phyloP scores from a whole-genome alignment of 2,329 filamentous ascomycete species.

The Fusarium sp. region DNA sequence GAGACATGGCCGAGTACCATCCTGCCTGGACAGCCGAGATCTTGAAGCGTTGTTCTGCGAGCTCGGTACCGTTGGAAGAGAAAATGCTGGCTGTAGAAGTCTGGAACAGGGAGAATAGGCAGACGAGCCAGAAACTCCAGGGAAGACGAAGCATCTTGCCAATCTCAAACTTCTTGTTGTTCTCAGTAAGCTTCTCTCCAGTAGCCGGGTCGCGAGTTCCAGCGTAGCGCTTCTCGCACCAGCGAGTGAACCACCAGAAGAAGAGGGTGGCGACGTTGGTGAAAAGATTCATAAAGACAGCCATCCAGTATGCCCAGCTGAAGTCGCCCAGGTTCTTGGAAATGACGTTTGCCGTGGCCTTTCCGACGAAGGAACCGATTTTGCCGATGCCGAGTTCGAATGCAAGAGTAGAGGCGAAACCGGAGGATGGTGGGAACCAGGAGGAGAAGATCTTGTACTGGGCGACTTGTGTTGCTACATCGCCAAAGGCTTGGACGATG shows the following conservation, averaged over 20 bases:
- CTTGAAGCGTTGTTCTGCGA: conserved; percentile 70
- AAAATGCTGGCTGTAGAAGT: conserved; percentile 68
- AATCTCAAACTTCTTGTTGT: conserved; percentile 67
- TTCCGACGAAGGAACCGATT: conserved; percentile 71
- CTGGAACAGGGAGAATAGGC: conserved; percentile 68
- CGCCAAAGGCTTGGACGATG: conserved; percentile 68
- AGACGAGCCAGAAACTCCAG: conserved; percentile 69
- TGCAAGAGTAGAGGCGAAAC: conserved; percentile 71
- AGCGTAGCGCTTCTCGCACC: conserved; percentile 60
- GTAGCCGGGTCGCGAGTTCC: conserved; percentile 66
- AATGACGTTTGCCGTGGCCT: conserved; percentile 70
- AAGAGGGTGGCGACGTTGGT: conserved; percentile 65
- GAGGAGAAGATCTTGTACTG: conserved; percentile 75
- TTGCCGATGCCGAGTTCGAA: conserved; percentile 72
- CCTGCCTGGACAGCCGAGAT: conserved; percentile 66
- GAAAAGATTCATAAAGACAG: conserved; percentile 73
- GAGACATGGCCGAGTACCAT: conserved; percentile 69
- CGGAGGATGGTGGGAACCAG: conserved; percentile 72
- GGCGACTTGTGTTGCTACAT: conserved; percentile 72
- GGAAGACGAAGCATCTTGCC: conserved; percentile 67
- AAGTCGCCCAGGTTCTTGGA: conserved; percentile 69
- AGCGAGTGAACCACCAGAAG: conserved; percentile 68
- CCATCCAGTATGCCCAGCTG: conserved; percentile 71
- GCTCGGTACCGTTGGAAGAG: conserved; percentile 68
- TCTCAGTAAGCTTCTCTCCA: conserved; percentile 70